Conservation (phyloP, 257 asterid genomes). For the Orobanche coerulescens region DNA sequence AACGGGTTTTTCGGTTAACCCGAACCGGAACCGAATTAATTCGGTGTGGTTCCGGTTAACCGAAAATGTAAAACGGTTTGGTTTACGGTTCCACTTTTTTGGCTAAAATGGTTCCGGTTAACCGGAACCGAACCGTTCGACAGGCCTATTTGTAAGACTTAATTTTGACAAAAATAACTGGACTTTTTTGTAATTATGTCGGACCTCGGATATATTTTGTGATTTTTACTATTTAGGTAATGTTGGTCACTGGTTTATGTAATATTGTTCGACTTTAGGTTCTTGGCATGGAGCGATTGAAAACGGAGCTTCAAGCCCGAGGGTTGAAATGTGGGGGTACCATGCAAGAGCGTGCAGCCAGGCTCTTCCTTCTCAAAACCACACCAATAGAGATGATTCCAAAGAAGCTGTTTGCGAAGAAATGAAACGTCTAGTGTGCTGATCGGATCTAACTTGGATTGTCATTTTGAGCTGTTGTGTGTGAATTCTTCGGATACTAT, state of each 20-base stretch:
- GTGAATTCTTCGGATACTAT: background rate
- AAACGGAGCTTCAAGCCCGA: slow-evolving; percentile 63
- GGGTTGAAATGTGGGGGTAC: slow-evolving; percentile 88
- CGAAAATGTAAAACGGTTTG: too few relatives aligned
- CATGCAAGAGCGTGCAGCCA: slow-evolving; percentile 75
- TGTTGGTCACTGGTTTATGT: background rate
- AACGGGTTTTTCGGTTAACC: too few relatives aligned
- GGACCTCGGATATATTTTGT: too few relatives aligned
- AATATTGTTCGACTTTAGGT: slow-evolving; percentile 29
- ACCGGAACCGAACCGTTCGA: too few relatives aligned
- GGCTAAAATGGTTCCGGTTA: too few relatives aligned
- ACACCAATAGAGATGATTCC: slow-evolving; percentile 71
- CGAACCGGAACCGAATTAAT: too few relatives aligned
- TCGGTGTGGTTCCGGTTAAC: too few relatives aligned
- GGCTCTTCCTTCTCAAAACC: slow-evolving; percentile 59
- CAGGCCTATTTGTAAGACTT: too few relatives aligned
- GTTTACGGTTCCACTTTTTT: too few relatives aligned
- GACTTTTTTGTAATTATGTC: too few relatives aligned
- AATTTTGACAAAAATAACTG: too few relatives aligned
- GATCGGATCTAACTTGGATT: background rate
- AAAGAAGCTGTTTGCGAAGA: slow-evolving; percentile 80
- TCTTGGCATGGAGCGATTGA: slow-evolving; percentile 73
- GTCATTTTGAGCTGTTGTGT: background rate
- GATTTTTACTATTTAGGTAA: too few relatives aligned
- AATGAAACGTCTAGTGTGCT: slow-evolving; percentile 27